A percentile compares a stretch with the other conserved stretches of the same genome.
Evolutionary conservation across 139 green algal species (phyloP).

Genomic region (Parachlorella kessleri): DNA sequence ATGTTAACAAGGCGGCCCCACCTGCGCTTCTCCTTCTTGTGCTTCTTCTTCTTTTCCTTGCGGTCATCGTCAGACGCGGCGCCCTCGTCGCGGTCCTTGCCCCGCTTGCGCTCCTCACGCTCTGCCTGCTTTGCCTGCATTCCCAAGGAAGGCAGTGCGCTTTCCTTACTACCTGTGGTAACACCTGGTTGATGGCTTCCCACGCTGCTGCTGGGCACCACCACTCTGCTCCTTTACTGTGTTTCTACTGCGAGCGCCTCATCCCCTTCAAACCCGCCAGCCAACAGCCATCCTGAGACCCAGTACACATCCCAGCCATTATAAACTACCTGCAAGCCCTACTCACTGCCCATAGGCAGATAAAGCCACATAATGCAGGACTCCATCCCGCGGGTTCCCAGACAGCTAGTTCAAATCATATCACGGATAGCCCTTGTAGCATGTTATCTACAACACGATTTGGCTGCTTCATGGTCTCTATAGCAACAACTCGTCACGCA

Average conservation of each 20-base stretch:
- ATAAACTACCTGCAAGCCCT: background rate
- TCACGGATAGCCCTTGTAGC: background rate
- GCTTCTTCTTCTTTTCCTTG: conserved; percentile 31
- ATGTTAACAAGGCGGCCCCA: background rate
- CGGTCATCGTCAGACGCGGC: conserved; percentile 31
- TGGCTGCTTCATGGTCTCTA: background rate
- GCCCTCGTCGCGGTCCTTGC: conserved; percentile 2
- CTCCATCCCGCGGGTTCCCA: too few species aligned
- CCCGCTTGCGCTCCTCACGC: conserved; percentile 40
- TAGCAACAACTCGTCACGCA: background rate
- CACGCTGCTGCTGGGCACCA: too few species aligned
- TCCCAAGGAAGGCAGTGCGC: background rate
- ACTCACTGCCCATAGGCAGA: background rate
- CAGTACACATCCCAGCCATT: background rate
- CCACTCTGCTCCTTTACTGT: too few species aligned
- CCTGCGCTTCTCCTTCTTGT: conserved; percentile 15
- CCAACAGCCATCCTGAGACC: background rate
- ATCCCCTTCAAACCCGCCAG: background rate
- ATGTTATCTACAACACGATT: background rate
- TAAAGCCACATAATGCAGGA: background rate
- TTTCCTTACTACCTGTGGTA: background rate
- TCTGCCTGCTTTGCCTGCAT: conserved; percentile 37
- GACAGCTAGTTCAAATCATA: background rate
- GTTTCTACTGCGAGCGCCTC: too few species aligned
- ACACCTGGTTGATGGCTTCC: too few species aligned